These are phyloP conservation scores for Arthrobotrys sinensis DNA, from an alignment of 2,329 filamentous ascomycete species.

Conservation along the genomic window DNA sequence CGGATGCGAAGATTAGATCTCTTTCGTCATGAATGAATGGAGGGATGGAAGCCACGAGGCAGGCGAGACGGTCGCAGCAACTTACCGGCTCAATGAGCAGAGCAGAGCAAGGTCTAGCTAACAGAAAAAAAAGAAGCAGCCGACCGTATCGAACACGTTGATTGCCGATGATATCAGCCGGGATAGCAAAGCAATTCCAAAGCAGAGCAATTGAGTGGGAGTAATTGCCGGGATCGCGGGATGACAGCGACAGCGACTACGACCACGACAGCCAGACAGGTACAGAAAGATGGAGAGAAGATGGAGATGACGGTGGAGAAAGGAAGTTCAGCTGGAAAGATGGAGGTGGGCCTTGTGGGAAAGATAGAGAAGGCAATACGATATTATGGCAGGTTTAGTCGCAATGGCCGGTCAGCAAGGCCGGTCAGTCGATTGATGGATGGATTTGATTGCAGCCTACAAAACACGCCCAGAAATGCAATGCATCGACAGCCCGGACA, in stretches of 20 bases:
- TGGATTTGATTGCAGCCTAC: not conserved
- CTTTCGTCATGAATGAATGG: slow-evolving; percentile 2
- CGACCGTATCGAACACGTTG: not conserved
- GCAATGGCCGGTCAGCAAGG: slow-evolving; percentile 18
- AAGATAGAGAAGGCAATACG: slow-evolving; percentile 15
- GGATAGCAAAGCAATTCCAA: slow-evolving; percentile 1
- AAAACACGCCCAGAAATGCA: not conserved
- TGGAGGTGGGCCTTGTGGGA: slow-evolving; percentile 34
- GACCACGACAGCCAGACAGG: slow-evolving; percentile 9
- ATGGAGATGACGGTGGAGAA: slow-evolving; percentile 14
- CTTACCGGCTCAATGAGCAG: slow-evolving; percentile 3
- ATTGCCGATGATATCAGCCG: not conserved
- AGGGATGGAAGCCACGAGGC: slow-evolving; percentile 17
- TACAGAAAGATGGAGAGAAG: slow-evolving; percentile 1
- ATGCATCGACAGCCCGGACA: slow-evolving; percentile 1
- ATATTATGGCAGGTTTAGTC: slow-evolving; percentile 23
- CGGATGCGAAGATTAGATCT: slow-evolving; percentile 27
- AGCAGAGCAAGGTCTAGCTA: not conserved
- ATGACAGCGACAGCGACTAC: slow-evolving; percentile 12
- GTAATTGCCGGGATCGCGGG: slow-evolving; percentile 15
- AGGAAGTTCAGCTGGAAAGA: slow-evolving; percentile 28
- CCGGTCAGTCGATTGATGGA: not conserved
- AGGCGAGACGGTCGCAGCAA: not conserved
- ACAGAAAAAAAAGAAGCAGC: not conserved
- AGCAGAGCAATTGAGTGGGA: not conserved